Evolutionary conservation across 2,329 filamentous ascomycete species (phyloP), one percentile per base, ranked within the genome.

Genomic region (Fusarium sp.): DNA sequence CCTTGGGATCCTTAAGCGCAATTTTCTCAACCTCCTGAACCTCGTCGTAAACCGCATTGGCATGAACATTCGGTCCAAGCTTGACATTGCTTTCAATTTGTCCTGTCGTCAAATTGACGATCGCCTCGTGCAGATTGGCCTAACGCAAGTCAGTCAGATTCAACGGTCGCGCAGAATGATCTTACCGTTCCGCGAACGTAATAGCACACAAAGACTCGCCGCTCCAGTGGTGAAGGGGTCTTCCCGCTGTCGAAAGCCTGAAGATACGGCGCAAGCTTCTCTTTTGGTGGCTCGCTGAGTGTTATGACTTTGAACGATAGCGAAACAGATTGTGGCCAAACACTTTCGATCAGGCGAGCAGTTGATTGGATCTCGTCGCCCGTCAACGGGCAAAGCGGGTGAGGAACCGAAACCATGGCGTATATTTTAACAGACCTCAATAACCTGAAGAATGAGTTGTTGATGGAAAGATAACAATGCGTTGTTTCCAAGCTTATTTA

Each of bases 221-320:
- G 69, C 1, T 72, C 56, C 1, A 72, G 55, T 12, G 56, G 34
- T 3, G 56, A 55, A 32, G 47, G 45, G 2, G 56, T 16, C 21
- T 53, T 16, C 10, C 66, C 66, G 6, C 41, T 48, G 3, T 67
- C 69, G 3, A 65, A 34, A 0, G 69, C 69, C 9, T 57, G 53
- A 5, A 72, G 46, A 5, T 65, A 70, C 2, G 69, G 66, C 4
- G 40, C 66, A 53, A 72, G 37, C 18, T 59, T 69, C 23, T 61
- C 55, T 11, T 72, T 72, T 2, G 59, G 45, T 21, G 69, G 69
- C 21, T 72, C 69, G 5, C 59, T 69, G 11, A 72, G 56, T 18
- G 69, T 72, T 27, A 72, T 68, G 45, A 68, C 69, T 25, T 72
- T 72, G 10, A 72, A 72, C 4, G 56, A 68, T 40, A 72, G 37